A percentile compares a stretch with the other conserved stretches of the same genome.
phyloP scores from a whole-genome alignment of 768 basidiomycete species.

The Pholiota molesta region DNA sequence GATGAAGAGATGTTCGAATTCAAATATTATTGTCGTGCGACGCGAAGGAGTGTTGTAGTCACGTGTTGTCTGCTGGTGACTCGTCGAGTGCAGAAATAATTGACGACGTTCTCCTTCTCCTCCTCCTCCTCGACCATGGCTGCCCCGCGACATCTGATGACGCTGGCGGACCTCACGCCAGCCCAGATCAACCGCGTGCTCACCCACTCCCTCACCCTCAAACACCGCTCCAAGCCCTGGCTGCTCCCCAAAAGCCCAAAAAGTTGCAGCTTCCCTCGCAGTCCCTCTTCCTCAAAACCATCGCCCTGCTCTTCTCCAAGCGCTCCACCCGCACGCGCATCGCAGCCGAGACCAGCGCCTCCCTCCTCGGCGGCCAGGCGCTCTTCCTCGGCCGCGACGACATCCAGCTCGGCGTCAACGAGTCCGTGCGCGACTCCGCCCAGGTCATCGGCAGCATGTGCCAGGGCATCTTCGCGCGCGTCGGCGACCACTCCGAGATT shows the following conservation, averaged over 20 bases:
- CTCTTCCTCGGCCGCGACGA: slow-evolving; percentile 90
- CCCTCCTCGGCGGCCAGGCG: slow-evolving; percentile 83
- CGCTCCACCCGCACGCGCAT: slow-evolving; percentile 92
- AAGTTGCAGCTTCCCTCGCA: slow-evolving; percentile 66
- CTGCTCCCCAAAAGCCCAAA: slow-evolving; percentile 48
- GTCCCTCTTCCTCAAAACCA: slow-evolving; percentile 78
- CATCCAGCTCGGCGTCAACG: slow-evolving; percentile 96
- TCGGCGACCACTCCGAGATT: slow-evolving; percentile 90
- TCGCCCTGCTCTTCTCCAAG: slow-evolving; percentile 92
- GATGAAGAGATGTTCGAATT: too few relatives aligned
- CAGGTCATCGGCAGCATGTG: slow-evolving; percentile 93
- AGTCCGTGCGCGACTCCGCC: slow-evolving; percentile 81
- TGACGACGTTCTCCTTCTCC: neutral
- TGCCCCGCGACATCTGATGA: slow-evolving; percentile 73
- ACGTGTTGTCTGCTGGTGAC: neutral
- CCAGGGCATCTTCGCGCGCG: slow-evolving; percentile 95
- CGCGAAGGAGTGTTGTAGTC: neutral
- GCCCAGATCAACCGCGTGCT: slow-evolving; percentile 74
- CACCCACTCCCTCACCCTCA: slow-evolving; percentile 64
- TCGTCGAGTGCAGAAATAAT: neutral
- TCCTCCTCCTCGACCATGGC: slow-evolving; percentile 18
- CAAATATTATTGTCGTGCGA: too few relatives aligned
- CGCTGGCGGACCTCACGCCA: slow-evolving; percentile 83
- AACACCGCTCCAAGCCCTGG: slow-evolving; percentile 67
- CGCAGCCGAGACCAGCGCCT: slow-evolving; percentile 80